Evolutionary conservation across 495 filamentous ascomycete genomes (phyloP), one percentile per base, ranked within the genome.

Genomic region (Xylaria grammica): DNA sequence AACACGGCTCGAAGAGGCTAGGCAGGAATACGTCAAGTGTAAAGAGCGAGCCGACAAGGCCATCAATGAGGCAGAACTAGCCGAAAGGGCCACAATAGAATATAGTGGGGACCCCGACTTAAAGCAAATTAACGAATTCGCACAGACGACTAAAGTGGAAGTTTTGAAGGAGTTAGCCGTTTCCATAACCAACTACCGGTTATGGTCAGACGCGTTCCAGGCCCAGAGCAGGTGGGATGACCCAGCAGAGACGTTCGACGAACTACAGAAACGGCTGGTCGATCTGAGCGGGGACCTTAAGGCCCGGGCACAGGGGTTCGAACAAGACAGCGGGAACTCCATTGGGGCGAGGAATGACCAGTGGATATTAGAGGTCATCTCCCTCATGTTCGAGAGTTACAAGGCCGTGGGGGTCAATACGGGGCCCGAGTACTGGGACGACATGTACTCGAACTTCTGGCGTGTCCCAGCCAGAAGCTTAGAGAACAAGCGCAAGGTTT

Each of bases 371-470:
- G 32, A 45, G 5, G 4, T 13, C 36, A 6, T 17, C 3, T 1
- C 0, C 15, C 9, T 63, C 38, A 40, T 49, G 50, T 27, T 34
- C 50, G 27, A 55, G 27, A 17, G 38, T 6, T 44, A 29, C 26
- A 63, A 63, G 40, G n/a, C 29, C 4, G 19, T 63, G 10, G 20
- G 17, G 20, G 0, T 55, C 19, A 63, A 63, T 20, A 0, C 40
- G 11, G 60, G 50, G 0, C 38, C 42, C 11, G 5, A 22, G 10
- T 63, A 53, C 27, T 63, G 49, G 49, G 15, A 3, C 10, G 10
- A 55, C 4, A 63, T 48, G 42, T 17, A 46, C 15, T 10, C 46
- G 0, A 22, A 3, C 29, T 63, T 63, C 19, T 63, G 60, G 60
- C 11, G 1, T 3, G 27, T 17, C 2, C 19, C 0, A 0, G 60